Conservation (phyloP, 2,329 filamentous ascomycete species). For the Fusarium sp. region DNA sequence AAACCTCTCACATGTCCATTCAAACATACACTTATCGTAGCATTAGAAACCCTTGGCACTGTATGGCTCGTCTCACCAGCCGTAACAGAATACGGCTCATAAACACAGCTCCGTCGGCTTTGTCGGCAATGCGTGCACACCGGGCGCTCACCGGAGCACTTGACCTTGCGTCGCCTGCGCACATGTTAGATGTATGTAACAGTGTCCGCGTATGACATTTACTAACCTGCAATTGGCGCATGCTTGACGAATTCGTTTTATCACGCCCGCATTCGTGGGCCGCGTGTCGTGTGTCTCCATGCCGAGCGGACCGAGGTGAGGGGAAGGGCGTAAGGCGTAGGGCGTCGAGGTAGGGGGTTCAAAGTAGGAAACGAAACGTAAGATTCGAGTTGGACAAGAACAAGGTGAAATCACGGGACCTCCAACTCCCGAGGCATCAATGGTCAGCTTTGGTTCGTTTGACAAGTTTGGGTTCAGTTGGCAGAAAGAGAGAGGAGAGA, state of each 20-base stretch:
- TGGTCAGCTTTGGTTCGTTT: neutral
- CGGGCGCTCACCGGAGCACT: conserved; percentile 29
- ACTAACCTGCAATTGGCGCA: conserved; percentile 28
- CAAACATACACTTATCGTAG: neutral
- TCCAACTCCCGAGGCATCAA: neutral
- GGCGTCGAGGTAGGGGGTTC: no score
- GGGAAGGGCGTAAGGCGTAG: neutral
- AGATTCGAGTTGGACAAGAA: neutral
- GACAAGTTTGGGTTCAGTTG: neutral
- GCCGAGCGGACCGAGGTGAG: conserved; percentile 1
- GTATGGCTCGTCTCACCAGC: neutral
- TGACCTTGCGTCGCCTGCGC: conserved; percentile 24
- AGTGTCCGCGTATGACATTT: neutral
- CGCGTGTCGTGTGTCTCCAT: neutral
- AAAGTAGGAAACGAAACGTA: no score
- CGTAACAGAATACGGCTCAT: conserved; percentile 12
- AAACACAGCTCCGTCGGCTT: conserved; percentile 16
- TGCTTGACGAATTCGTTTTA: conserved; percentile 30
- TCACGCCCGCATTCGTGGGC: conserved; percentile 14
- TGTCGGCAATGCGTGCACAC: conserved; percentile 24
- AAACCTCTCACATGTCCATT: fast-evolving
- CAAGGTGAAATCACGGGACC: neutral
- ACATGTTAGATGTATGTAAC: neutral
- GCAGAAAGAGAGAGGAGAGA: neutral
- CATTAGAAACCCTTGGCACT: neutral